Conservation (phyloP, 2,329 filamentous ascomycete genomes). For the Drechslerella coelobrocha region DNA sequence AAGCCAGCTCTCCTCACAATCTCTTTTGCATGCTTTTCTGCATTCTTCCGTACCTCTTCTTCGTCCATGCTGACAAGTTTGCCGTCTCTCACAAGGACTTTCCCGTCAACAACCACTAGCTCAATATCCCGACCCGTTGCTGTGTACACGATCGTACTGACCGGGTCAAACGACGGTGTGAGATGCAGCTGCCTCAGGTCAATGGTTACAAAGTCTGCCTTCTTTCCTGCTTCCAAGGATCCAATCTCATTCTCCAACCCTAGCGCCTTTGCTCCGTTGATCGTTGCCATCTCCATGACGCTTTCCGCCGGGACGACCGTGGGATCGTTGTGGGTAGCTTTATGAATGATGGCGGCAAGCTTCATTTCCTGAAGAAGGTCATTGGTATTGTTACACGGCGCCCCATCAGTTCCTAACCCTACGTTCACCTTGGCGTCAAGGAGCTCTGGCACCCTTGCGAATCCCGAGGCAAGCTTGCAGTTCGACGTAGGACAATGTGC, state of each 20-base stretch:
- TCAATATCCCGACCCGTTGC: conserved; percentile 61
- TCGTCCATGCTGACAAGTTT: conserved; percentile 59
- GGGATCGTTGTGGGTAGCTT: conserved; percentile 57
- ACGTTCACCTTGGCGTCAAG: conserved; percentile 61
- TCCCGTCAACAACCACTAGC: conserved; percentile 60
- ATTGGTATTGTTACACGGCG: conserved; percentile 60
- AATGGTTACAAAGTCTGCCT: conserved; percentile 60
- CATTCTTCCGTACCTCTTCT: conserved; percentile 58
- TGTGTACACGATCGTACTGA: conserved; percentile 61
- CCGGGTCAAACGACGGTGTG: conserved; percentile 55
- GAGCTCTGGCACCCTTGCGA: conserved; percentile 62
- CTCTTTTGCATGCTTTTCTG: conserved; percentile 57
- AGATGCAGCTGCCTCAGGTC: conserved; percentile 55
- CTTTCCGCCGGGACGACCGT: conserved; percentile 60
- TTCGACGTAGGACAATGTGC: conserved; percentile 65
- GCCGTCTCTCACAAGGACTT: conserved; percentile 58
- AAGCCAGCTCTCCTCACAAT: conserved; percentile 59
- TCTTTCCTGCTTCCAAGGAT: conserved; percentile 60
- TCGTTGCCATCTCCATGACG: conserved; percentile 64
- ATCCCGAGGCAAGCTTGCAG: conserved; percentile 63
- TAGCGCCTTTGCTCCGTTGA: conserved; percentile 62
- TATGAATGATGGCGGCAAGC: conserved; percentile 62
- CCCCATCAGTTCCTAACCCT: conserved; percentile 64
- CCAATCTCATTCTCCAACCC: conserved; percentile 57
- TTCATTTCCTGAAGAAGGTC: conserved; percentile 63